Evolutionary conservation across 2,329 filamentous ascomycete genomes (phyloP).

Genomic region (Nemania serpens): DNA sequence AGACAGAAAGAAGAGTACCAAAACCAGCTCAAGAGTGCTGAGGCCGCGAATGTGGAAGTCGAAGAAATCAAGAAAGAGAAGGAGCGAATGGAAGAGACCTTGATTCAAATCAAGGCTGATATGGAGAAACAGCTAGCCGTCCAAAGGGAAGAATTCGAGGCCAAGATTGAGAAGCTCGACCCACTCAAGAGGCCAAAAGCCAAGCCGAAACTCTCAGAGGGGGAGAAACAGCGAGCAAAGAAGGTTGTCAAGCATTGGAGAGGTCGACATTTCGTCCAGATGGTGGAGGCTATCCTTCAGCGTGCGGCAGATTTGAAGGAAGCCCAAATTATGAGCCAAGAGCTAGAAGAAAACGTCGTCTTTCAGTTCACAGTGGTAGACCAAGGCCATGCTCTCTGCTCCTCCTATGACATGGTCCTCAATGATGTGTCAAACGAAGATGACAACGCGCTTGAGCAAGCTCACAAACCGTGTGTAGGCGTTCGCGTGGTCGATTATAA

Average conservation of each 20-base stretch:
- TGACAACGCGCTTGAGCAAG: slow-evolving; percentile 78
- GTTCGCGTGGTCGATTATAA: slow-evolving; percentile 91
- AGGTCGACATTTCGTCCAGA: slow-evolving; percentile 83
- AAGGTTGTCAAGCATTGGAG: slow-evolving; percentile 76
- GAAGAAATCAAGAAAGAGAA: slow-evolving; percentile 86
- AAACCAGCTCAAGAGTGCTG: slow-evolving; percentile 74
- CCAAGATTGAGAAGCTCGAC: slow-evolving; percentile 77
- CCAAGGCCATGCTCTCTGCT: slow-evolving; percentile 83
- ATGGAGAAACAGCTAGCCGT: slow-evolving; percentile 85
- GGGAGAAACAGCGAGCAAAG: slow-evolving; percentile 73
- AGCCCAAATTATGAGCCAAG: slow-evolving; percentile 96
- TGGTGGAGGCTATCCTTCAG: slow-evolving; percentile 90
- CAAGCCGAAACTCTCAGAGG: slow-evolving; percentile 68
- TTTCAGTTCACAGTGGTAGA: slow-evolving; percentile 96
- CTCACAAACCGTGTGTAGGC: slow-evolving; percentile 86
- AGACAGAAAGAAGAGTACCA: slow-evolving; percentile 83
- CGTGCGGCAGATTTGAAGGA: slow-evolving; percentile 89
- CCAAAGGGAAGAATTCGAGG: slow-evolving; percentile 84
- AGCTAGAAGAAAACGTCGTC: slow-evolving; percentile 88
- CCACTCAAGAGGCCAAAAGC: slow-evolving; percentile 65
- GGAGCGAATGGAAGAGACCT: slow-evolving; percentile 78
- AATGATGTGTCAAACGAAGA: slow-evolving; percentile 88
- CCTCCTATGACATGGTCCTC: slow-evolving; percentile 94
- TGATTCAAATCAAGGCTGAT: slow-evolving; percentile 79
- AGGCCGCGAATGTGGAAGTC: slow-evolving; percentile 75